Evolutionary conservation across 2,329 filamentous ascomycete genomes (phyloP).

Genomic region (Lomentospora prolificans): DNA sequence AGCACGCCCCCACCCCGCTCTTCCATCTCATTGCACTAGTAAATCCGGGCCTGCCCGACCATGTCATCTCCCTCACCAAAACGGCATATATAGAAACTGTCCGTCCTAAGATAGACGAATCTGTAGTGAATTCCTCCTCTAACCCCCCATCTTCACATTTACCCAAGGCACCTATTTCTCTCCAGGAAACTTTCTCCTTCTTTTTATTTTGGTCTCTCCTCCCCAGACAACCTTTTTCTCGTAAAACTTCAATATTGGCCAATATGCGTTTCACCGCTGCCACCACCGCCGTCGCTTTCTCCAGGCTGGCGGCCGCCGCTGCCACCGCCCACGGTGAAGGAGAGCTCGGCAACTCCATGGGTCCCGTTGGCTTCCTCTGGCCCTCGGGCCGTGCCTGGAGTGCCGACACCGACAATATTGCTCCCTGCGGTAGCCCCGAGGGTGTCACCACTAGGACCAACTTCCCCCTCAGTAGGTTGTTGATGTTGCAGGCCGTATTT

Average conservation of each 20-base stretch:
- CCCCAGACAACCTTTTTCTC: neutral
- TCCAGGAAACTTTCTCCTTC: too few species aligned
- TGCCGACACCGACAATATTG: slow-evolving; percentile 36
- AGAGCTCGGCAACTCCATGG: slow-evolving; percentile 41
- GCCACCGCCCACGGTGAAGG: slow-evolving; percentile 42
- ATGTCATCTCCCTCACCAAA: neutral
- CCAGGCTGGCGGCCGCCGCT: slow-evolving; percentile 27
- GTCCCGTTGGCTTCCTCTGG: slow-evolving; percentile 46
- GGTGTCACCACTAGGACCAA: slow-evolving; percentile 35
- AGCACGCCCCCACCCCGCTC: neutral
- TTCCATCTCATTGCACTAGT: neutral
- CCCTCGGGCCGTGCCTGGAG: slow-evolving; percentile 41
- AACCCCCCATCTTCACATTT: neutral
- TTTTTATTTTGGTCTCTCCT: neutral
- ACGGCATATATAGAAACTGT: neutral
- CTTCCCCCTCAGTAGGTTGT: slow-evolving; percentile 38
- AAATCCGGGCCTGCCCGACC: too few species aligned
- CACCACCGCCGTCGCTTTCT: slow-evolving; percentile 2
- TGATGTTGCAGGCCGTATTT: too few species aligned
- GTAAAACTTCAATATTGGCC: neutral
- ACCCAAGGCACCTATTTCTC: too few species aligned
- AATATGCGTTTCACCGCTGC: slow-evolving; percentile 3
- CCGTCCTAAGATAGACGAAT: neutral
- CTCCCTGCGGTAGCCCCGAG: slow-evolving; percentile 40
- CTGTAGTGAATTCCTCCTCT: neutral